Conservation (phyloP, 2,329 filamentous ascomycete genomes). For the Rutstroemia sydowiana region DNA sequence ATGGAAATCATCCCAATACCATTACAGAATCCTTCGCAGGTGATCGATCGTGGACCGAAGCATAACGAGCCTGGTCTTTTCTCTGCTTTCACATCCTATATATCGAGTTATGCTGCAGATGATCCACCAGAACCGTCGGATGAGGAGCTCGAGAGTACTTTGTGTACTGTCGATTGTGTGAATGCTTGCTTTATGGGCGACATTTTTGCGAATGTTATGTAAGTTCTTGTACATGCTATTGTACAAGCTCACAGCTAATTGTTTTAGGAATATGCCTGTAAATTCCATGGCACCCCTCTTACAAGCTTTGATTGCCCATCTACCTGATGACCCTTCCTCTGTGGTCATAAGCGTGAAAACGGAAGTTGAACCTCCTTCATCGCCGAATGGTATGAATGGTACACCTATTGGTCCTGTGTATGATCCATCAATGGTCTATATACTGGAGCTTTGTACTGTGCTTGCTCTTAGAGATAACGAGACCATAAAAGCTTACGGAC, state of each 20-base stretch:
- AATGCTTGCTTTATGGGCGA: conserved; percentile 80
- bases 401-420: conserved; percentile 57
- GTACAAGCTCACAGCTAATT: conserved; percentile 12
- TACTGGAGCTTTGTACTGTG: conserved; percentile 84
- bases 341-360: conserved; percentile 84
- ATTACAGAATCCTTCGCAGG: conserved; percentile 81
- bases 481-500: conserved; percentile 66
- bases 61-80: conserved; percentile 78
- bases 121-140: conserved; percentile 96
- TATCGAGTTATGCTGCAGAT: conserved; percentile 97
- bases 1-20: conserved; percentile 76
- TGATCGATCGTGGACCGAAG: conserved; percentile 81
- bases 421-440: conserved; percentile 78
- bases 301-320: conserved; percentile 65
- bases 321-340: conserved; percentile 79
- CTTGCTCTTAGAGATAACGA: conserved; percentile 69
- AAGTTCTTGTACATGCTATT: conserved; percentile 31
- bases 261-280: conserved; percentile 51
- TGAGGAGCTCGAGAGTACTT: conserved; percentile 90
- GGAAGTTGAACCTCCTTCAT: conserved; percentile 61
- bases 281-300: conserved; percentile 56
- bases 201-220: conserved; percentile 77
- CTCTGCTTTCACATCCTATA: conserved; percentile 90
- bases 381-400: conserved; percentile 52
- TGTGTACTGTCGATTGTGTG: conserved; percentile 90